These are phyloP conservation scores for Jacaranda mimosifolia DNA, from an alignment of 257 asterid species.

Conservation along the genomic window DNA sequence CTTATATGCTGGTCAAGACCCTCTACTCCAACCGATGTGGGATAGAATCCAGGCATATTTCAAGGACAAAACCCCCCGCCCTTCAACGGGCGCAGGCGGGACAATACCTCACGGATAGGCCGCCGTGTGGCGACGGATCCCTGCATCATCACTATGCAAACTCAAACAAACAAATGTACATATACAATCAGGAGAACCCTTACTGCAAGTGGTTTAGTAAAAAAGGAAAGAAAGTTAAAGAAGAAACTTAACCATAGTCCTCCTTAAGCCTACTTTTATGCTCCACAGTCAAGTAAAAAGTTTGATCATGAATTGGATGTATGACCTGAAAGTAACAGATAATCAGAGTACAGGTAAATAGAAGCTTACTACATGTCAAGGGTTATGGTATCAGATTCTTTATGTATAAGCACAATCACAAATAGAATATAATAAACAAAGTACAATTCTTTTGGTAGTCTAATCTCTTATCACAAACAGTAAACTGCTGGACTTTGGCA, in stretches of 20 bases:
- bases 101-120: too few species aligned
- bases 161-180: neutral
- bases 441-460: too few species aligned
- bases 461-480: neutral
- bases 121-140: too few species aligned
- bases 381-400: too few species aligned
- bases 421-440: too few species aligned
- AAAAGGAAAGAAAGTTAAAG: neutral
- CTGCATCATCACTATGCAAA: conserved; percentile 48
- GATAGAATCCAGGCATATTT: too few species aligned
- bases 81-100: too few species aligned
- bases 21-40: too few species aligned
- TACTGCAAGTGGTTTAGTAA: neutral
- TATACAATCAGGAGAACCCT: too few species aligned
- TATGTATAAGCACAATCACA: neutral
- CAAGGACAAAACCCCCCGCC: too few species aligned
- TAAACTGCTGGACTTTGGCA: neutral
- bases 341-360: neutral
- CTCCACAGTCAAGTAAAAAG: conserved; percentile 63
- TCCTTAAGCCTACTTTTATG: conserved; percentile 56
- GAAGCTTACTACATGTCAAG: too few species aligned
- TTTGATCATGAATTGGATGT: conserved; percentile 83
- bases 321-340: conserved; percentile 52
- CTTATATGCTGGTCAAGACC: too few species aligned
- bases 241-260: conserved; percentile 49